Base-by-base conservation (phyloP, 345 rosid species). In the Moricandia arvensis region DNA sequence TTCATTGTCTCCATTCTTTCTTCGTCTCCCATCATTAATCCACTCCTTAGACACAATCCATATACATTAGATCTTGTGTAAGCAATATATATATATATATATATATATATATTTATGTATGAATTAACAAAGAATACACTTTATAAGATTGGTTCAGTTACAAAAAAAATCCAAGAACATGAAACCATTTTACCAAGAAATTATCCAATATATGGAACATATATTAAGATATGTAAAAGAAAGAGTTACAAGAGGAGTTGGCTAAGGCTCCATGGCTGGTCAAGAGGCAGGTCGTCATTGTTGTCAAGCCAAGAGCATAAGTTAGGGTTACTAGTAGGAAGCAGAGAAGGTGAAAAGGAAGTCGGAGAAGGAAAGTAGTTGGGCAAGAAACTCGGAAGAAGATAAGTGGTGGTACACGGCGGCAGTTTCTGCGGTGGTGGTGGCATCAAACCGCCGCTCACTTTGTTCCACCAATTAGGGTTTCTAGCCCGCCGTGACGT, bases 401-500 rank as follows among this genome's bases (percentile, higher is more conserved):
- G 74, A 76, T 82, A 72, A 64, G 79, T 76, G 41, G 75, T 49
- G 59, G 76, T 15, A 60, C 30, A 9, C 11, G 66, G 74, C 17
- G 74, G 81, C n/a, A 82, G 88, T 47, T 79, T 34, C 45, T 79
- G 84, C 27, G 79, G 77, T 3, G 81, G 71, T 4, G 90, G 88
- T 29, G 88, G 91, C 78, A 82, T 82, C 82, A 65, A 82, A 33
- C 72, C 81, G 69, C 69, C 78, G 77, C 75, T 86, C 71, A 83
- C 82, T 62, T 75, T 86, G 10, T 34, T 49, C 90, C 93, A 90
- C 89, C 82, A 86, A 64, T 80, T 90, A 83, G 86, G 91, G 90
- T 88, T 91, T 74, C 88, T 89, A 69, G 90, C 87, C n/a, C 53
- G 83, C 81, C 81, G 84, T 83, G 86, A 91, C 76, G 69, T 87